phyloP scores from a whole-genome alignment of 2,329 filamentous ascomycete genomes.

The Venturia carpophila region DNA sequence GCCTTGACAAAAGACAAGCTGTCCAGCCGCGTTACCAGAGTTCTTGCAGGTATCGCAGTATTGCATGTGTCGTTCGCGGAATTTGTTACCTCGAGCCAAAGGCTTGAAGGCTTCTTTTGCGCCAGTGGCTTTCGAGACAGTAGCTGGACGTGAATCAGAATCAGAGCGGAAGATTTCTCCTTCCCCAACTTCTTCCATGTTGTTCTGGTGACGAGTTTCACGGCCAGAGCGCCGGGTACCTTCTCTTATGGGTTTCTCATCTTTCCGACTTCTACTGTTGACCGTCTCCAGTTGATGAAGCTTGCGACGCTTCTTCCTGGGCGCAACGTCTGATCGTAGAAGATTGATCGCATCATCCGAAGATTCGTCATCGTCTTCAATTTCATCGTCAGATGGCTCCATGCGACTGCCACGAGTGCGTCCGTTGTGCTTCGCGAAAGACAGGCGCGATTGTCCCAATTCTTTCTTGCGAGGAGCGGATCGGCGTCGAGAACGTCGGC shows the following conservation, averaged over 20 bases:
- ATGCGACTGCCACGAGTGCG: constrained; percentile 2
- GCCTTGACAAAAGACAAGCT: constrained; percentile 80
- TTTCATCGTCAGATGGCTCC: constrained; percentile 1
- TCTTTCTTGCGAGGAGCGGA: not conserved
- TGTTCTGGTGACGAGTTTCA: constrained; percentile 37
- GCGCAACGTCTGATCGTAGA: constrained; percentile 36
- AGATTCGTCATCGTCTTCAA: constrained; percentile 5
- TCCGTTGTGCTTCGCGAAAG: constrained; percentile 9
- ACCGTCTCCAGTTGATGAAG: not conserved
- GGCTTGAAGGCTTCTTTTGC: constrained; percentile 64
- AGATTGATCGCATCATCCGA: constrained; percentile 6
- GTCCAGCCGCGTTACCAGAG: constrained; percentile 10
- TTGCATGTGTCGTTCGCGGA: constrained; percentile 60
- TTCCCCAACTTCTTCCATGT: constrained; percentile 50
- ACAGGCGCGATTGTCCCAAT: not conserved
- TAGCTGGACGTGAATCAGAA: constrained; percentile 31
- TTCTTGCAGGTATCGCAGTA: constrained; percentile 66
- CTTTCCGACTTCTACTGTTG: not conserved
- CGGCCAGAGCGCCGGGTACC: constrained; percentile 39
- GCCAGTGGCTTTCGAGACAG: constrained; percentile 49
- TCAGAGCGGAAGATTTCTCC: constrained; percentile 49
- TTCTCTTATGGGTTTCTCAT: constrained; percentile 23
- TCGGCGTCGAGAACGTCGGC: not conserved
- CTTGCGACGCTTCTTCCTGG: constrained; percentile 30
- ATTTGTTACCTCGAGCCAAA: constrained; percentile 54